Conservation (phyloP, 768 basidiomycete genomes). For the Tulasnella sp. region DNA sequence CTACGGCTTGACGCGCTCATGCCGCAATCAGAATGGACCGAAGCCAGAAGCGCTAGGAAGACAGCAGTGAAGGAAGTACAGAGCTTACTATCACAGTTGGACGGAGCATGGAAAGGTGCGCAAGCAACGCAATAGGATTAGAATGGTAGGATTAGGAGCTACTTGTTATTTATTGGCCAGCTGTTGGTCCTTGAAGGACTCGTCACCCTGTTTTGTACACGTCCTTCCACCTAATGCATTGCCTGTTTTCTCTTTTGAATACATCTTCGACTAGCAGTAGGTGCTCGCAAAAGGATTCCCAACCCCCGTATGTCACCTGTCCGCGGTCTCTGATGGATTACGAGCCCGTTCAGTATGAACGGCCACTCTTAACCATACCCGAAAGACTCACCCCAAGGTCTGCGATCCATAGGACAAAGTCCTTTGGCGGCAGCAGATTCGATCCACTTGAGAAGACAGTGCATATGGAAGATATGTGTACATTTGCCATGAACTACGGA, state of each 20-base stretch:
- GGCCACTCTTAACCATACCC: neutral
- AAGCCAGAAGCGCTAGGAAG: conserved; percentile 72
- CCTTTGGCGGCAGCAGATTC: conserved; percentile 80
- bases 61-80: conserved; percentile 81
- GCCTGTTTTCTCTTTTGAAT: neutral
- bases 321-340: conserved; percentile 5
- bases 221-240: neutral
- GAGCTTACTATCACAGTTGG: conserved; percentile 64
- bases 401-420: conserved; percentile 97
- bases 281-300: neutral
- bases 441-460: conserved; percentile 95
- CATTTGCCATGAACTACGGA: conserved; percentile 93
- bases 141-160: neutral
- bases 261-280: neutral
- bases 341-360: neutral
- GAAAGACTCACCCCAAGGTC: conserved; percentile 74
- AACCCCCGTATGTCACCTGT: neutral
- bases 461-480: conserved; percentile 97
- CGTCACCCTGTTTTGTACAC: neutral
- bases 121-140: neutral
- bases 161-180: neutral
- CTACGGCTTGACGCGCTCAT: conserved; percentile 74
- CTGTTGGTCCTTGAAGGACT: neutral
- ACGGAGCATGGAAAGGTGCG: conserved; percentile 47
- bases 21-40: conserved; percentile 62